Base-by-base conservation (phyloP, 805 yeast species). In the Lipomyces orientalis region DNA sequence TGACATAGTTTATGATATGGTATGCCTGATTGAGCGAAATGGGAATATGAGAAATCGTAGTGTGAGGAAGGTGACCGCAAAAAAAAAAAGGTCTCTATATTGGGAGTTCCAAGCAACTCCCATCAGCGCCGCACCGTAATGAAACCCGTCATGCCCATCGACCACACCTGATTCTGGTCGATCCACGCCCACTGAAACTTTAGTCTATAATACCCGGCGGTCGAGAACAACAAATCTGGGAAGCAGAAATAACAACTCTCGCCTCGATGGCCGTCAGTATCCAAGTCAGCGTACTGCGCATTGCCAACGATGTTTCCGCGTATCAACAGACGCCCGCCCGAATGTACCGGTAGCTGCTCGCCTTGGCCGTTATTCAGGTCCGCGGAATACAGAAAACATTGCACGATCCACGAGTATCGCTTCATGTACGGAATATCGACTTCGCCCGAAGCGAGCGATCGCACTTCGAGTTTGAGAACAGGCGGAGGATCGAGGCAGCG, bases 161-260 rank as follows among this genome's bases (percentile, higher is more conserved):
- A 61, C 34, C 71, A 64, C 51, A 61, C 62, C 54, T 51, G 66
- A 67, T 69, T 61, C 60, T 64, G 71, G 58, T 78, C 80, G 59
- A 70, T 77, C 71, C 71, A 68, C 14, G 68, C 69, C 22, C 77
- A 71, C 39, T 70, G 70, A 64, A 78, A 78, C 43, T 69, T 65
- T 46, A 78, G 72, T 29, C 73, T 64, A 66, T 77, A 78, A 33
- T 57, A 33, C 49, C 80, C 80, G 49, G 78, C 80, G 46, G 75
- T 76, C 9, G 79, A 74, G 54, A 78, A 73, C 19, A 78, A 74
- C 43, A 77, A 67, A 64, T 77, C 80, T 49, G 76, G 77, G 54
- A 77, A 74, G 34, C 77, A 70, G 60, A 77, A 77, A 66, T 74
- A 77, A 58, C 71, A 68, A 10, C 59, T 61, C 57, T 63, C 67